A percentile compares a stretch with the other conserved stretches of the same genome.
These are phyloP conservation scores for Triticum monococcum DNA, from an alignment of 176 grass and related monocot genomes.

Conservation along the genomic window DNA sequence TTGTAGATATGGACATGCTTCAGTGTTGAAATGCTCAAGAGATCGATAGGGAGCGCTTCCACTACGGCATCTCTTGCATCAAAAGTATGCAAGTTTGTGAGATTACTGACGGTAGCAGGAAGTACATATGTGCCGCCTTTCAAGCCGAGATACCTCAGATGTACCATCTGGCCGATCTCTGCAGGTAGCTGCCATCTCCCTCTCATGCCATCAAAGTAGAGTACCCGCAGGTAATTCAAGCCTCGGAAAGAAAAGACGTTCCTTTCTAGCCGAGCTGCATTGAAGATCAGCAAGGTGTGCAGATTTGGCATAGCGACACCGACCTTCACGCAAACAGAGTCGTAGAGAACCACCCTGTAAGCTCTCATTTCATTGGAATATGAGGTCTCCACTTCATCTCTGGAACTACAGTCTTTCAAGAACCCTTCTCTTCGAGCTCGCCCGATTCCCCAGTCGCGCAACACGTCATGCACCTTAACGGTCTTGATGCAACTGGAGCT, in stretches of 20 bases:
- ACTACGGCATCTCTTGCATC: slow-evolving; percentile 11
- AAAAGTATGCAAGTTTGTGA: slow-evolving; percentile 23
- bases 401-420: slow-evolving; percentile 13
- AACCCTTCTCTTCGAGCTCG: slow-evolving; percentile 16
- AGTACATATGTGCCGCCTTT: slow-evolving; percentile 15
- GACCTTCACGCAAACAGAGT: neutral
- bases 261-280: neutral
- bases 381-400: slow-evolving; percentile 4
- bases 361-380: slow-evolving; percentile 21
- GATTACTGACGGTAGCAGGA: neutral
- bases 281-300: slow-evolving; percentile 14
- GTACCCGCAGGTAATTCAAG: neutral
- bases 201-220: slow-evolving; percentile 17
- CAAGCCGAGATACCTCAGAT: slow-evolving; percentile 21
- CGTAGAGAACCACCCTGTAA: slow-evolving; percentile 2
- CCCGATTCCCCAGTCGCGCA: slow-evolving; percentile 9
- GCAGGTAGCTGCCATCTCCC: neutral
- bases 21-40: neutral
- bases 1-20: slow-evolving; percentile 8
- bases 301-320: slow-evolving; percentile 1
- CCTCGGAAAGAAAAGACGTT: neutral
- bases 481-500: slow-evolving; percentile 1
- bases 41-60: neutral
- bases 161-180: neutral
- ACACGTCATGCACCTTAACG: neutral